Base-by-base conservation (phyloP, 805 yeast species). In the Sungouiella thailandica region DNA sequence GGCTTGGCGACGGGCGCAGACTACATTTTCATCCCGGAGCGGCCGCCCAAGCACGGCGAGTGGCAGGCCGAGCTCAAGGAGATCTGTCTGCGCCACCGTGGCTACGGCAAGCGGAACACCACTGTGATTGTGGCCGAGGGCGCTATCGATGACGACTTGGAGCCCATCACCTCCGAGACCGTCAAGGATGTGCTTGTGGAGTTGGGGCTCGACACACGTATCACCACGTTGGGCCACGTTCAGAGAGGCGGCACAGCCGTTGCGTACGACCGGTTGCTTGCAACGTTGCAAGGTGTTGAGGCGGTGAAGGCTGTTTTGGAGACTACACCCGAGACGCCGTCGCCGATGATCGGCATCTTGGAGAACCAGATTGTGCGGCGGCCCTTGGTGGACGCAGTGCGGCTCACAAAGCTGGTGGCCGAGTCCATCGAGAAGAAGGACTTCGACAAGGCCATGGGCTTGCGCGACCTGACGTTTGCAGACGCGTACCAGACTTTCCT, bases 221-320 rank as follows among this genome's bases (percentile, higher is more conserved):
- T 81, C 48, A 82, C 90, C 31, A 80, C 83, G 4, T 62, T 82
- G 47, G 90, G 90, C 16, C 90, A 82, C 47, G 89, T 82, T 27
- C 90, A 82, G 62, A 70, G 90, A 63, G 90, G 90, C 62, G 90
- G 90, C 52, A 70, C 82, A 15, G 87, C 90, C 1, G 86, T 79
- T 31, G 86, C 88, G 1, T 78, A 63, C 47, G 90, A 82, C 55
- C 65, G 90, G 49, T 57, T 76, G 50, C 58, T 83, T 42, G 88
- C 88, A 23, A 82, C 90, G 15, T 53, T 82, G 43, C 90, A 82
- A 65, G 90, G 89, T 62, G 88, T 81, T 29, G 89, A 81, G 47
- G 89, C 89, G 5, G 87, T 82, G 32, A 71, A 77, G 43, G 88
- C 88, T 1, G 82, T 82, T 9, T 65, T 83, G 51, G 85, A 79